Base-by-base conservation (phyloP, 2,329 filamentous ascomycete genomes). In the Xylaria multiplex region DNA sequence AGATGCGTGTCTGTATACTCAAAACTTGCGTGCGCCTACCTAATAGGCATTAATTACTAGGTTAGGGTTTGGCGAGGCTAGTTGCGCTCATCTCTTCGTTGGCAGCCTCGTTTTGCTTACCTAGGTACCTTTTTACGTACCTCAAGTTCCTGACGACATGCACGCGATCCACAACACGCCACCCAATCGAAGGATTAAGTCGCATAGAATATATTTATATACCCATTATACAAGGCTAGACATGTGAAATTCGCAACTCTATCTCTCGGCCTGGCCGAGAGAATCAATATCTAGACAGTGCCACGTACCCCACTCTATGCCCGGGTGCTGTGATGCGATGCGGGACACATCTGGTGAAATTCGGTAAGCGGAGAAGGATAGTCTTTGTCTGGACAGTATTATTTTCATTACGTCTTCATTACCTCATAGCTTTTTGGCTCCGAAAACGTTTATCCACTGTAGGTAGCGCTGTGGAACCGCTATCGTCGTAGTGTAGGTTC, bases 351-450 rank as follows among this genome's bases (percentile, higher is more conserved):
- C 50, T 63, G 60, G 52, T 53, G 60, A 48, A 43, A 67, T 64
- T 56, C 57, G 42, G 45, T n/a, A 59, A 62, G 62, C 53, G 62
- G 65, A 58, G 53, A 35, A 46, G 5, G 9, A 7, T 49, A 30
- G 35, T 24, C 55, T 46, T 43, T 19, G 35, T 43, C 37, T 14
- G 22, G 46, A 22, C 30, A 30, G 49, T 8, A 53, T 46, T 54
- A 19, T 46, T 75, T 73, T 45, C 67, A 76, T 76, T 76, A 76
- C 74, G 74, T 76, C 67, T 74, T 74, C 66, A 65, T 75, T 75
- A 76, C 71, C 70, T 72, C 66, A 74, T 69, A 37, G 11, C 11
- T 56, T 61, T 59, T 64, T 19, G 50, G 45, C 59, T 48, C 62
- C 60, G 48, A 49, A 37, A 60, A 59, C 46, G 56, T 42, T 14